phyloP scores from a whole-genome alignment of 768 basidiomycete genomes.

The Hericium erinaceus region DNA sequence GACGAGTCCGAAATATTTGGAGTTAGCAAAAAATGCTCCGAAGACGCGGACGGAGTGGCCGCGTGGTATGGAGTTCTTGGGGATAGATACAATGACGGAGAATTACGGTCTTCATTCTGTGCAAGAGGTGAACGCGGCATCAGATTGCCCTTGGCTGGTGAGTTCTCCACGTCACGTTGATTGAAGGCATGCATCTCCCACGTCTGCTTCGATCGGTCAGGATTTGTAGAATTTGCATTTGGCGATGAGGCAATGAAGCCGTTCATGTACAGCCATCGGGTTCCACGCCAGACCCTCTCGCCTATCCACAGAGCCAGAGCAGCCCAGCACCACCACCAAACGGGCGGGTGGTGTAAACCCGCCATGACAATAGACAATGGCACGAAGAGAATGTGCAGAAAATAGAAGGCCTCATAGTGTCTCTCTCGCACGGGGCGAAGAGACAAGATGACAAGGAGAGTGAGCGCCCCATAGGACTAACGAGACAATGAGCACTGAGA shows the following conservation, averaged over 20 bases:
- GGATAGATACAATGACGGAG: neutral
- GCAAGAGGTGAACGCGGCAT: neutral
- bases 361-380: conserved; percentile 51
- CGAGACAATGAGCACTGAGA: neutral
- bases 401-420: conserved; percentile 59
- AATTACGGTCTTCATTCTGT: neutral
- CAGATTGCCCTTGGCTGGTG: neutral
- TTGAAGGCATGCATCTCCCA: conserved; percentile 6
- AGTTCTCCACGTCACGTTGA: neutral
- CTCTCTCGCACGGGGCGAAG: conserved; percentile 38
- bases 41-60: neutral
- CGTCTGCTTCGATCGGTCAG: neutral
- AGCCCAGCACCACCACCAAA: conserved; percentile 62
- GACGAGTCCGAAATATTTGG: conserved; percentile 3
- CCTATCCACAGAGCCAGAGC: conserved; percentile 53
- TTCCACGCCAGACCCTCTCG: conserved; percentile 49
- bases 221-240: neutral
- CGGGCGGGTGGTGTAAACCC: conserved; percentile 57
- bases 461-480: conserved; percentile 37
- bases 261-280: conserved; percentile 52
- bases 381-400: conserved; percentile 52
- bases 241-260: conserved; percentile 32
- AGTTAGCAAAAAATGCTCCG: conserved; percentile 6
- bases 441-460: conserved; percentile 43
- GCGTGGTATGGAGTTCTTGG: conserved; percentile 1